Evolutionary conservation across 148 eudicot species (phyloP), one percentile per base, ranked within the genome.

Genomic region (Chenopodium quinoa): DNA sequence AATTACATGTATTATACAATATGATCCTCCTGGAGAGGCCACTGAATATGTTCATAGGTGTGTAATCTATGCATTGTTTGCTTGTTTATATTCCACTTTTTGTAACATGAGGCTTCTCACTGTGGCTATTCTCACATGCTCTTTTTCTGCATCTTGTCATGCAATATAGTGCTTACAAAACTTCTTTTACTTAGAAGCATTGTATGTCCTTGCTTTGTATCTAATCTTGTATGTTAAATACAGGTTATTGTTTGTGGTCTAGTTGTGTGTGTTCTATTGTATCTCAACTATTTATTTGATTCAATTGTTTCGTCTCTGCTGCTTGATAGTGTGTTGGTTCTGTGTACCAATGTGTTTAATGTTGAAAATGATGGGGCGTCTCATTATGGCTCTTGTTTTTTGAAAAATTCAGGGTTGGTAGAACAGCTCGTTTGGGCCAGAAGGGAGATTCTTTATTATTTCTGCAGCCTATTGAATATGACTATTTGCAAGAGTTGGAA

Each of bases 21-120:
- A 96, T 86, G 99, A 96, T 85, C 90, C 99, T 73, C 98, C 99
- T 1, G 99, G 98, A 76, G 99, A 96, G 84, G 97, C 98, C 82
- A 92, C 93, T 63, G 99, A 96, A 90, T 96, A 93, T 89, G 99
- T 96, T 73, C 99, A 96, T 81, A 91, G 99, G 99, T 96, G 81
- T 47, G 81, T 29, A 56, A 37, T 50, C n/a, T 29, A 10, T 25
- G 27, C 64, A 44, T 34, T 66, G 22, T 31, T 22, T 40, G 5
- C 56, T 19, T 23, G 32, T 54, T 23, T 66, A 7, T 73, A 31
- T 34, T 75, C 2, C 10, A 14, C 27, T 48, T 64, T 7, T 73
- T 4, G 46, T 65, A 29, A 76, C 19, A 72, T 32, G 48, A 14
- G 34, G 34, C 46, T 31, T 58, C 37, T 62, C 48, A 34, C 37